These are phyloP conservation scores for Trametes cubensis DNA, from an alignment of 768 basidiomycete species.

Conservation along the genomic window DNA sequence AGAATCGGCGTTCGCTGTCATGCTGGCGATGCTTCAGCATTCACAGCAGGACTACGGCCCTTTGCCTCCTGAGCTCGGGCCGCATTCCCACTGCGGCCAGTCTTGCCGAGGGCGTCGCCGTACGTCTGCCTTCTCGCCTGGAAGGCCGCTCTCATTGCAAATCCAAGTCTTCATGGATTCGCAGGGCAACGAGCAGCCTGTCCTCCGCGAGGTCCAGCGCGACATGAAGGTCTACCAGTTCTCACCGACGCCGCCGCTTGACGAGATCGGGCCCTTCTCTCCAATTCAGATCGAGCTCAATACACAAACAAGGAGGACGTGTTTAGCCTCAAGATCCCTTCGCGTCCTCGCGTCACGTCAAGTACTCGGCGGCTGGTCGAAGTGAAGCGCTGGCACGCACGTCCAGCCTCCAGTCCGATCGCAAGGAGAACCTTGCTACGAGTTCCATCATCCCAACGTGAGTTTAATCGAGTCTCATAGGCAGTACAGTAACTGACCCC, in stretches of 20 bases:
- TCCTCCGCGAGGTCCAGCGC: slow-evolving; percentile 48
- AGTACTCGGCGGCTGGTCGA: slow-evolving; percentile 66
- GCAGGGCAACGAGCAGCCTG: slow-evolving; percentile 26
- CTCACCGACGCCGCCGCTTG: slow-evolving; percentile 42
- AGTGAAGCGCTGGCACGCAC: slow-evolving; percentile 56
- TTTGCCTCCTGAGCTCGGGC: slow-evolving; percentile 76
- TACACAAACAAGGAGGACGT: slow-evolving; percentile 43
- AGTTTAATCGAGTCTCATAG: slow-evolving; percentile 32
- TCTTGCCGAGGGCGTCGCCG: slow-evolving; percentile 72
- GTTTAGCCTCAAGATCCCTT: slow-evolving; percentile 29
- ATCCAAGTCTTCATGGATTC: slow-evolving; percentile 26
- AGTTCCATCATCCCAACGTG: slow-evolving; percentile 54
- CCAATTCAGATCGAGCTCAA: slow-evolving; percentile 41
- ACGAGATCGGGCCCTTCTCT: slow-evolving; percentile 47
- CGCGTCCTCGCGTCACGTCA: slow-evolving; percentile 57
- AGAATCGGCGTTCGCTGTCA: slow-evolving; percentile 60
- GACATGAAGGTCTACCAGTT: slow-evolving; percentile 39
- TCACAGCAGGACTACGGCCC: slow-evolving; percentile 73
- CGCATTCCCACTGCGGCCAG: slow-evolving; percentile 58
- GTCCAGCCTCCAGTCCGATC: slow-evolving; percentile 40
- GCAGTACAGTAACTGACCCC: not conserved
- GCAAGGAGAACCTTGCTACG: slow-evolving; percentile 49
- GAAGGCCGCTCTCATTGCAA: slow-evolving; percentile 39
- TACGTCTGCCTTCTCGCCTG: slow-evolving; percentile 54
- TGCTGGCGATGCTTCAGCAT: slow-evolving; percentile 73